Base-by-base conservation (phyloP, 73 alveolate species). In the Stentor roeselii region DNA sequence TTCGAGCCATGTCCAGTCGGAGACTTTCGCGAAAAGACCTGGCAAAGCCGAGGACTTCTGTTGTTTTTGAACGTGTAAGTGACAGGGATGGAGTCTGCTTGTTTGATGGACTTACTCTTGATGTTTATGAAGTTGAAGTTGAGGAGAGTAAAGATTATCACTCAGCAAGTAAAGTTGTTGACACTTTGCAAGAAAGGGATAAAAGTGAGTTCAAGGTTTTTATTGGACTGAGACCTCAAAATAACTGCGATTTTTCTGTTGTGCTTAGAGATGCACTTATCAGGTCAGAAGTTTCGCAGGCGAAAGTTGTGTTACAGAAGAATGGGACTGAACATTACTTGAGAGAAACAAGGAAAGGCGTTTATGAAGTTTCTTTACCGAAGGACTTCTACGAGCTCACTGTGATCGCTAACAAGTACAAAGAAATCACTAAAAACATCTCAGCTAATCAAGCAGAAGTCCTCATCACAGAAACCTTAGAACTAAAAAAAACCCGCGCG, bases 111-210 rank as follows among this genome's bases (percentile, higher is more conserved):
- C 38, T 85, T 78, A 86, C 91, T 38, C 50, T 41, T 3, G 83
- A 75, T 1, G 84, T 85, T 31, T 85, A 78, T 37, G 82, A 78
- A 78, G 41, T 85, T 21, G 91, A 85, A 42, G 87, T 78, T 3
- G 42, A 34, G 1, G 88, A 78, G 42, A 80, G 39, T 14, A 60
- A 50, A 41, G 60, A 76, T 6, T 76, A 36, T 40, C 32, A 41
- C 32, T 27, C 40, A 21, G 76, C 60, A 15, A 34, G n/a, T 31
- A 76, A 76, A 40, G 36, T 76, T 39, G 14, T 76, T n/a, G 34
- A 76, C n/a, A 41, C 84, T 37, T 76, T 76, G 32, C 38, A 76
- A 41, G 84, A 76, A 35, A 32, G 35, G 6, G 40, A 41, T 36
- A 76, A 37, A 21, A 15, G 38, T 1, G 39, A 67, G n/a, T 30